Evolutionary conservation across 2,329 filamentous ascomycete species (phyloP), one percentile per base, ranked within the genome.

Genomic region (Apiospora kogelbergensis): DNA sequence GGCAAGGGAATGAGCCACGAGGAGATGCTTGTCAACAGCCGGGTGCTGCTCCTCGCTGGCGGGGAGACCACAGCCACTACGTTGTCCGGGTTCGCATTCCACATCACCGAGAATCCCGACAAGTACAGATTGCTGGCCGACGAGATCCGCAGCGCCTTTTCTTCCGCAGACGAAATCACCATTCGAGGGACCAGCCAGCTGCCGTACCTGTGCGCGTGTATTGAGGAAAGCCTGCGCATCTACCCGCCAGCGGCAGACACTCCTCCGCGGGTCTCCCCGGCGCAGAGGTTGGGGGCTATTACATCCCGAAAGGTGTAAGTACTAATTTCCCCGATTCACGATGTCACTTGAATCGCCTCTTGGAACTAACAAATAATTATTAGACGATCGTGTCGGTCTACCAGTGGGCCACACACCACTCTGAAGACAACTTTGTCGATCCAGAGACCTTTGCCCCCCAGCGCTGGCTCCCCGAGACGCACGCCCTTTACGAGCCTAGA

Each of bases 381-480:
- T 42, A 69, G 83, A 84, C 81, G 0, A 71, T 74, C 1, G 77
- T 86, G 0, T 77, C 80, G 0, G 77, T 85, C 0, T 79, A 81
- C 48, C 84, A 86, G 45, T 84, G 79, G 74, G 78, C 83, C 2
- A 78, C 82, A 2, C 41, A 65, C 71, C 81, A 81, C 70, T 82
- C 81, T 66, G 76, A 80, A 1, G 73, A 77, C 13, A 78, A 85
- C 72, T 88, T 86, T 72, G 76, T 76, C 13, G 78, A 84, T 1
- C 81, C 86, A 0, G 76, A 68, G 9, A 57, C 64, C n/a, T 74
- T 71, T 41, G 40, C 42, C 48, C 72, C 72, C 2, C 70, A 74
- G 37, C 69, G 72, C 11, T 73, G 70, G 70, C 68, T 74, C 24
- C 70, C 71, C 6, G 17, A 57, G 20, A 41, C 66, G 4, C 67